These are phyloP conservation scores for Leucosporidium yakuticum DNA, from an alignment of 768 basidiomycete genomes.

Conservation along the genomic window DNA sequence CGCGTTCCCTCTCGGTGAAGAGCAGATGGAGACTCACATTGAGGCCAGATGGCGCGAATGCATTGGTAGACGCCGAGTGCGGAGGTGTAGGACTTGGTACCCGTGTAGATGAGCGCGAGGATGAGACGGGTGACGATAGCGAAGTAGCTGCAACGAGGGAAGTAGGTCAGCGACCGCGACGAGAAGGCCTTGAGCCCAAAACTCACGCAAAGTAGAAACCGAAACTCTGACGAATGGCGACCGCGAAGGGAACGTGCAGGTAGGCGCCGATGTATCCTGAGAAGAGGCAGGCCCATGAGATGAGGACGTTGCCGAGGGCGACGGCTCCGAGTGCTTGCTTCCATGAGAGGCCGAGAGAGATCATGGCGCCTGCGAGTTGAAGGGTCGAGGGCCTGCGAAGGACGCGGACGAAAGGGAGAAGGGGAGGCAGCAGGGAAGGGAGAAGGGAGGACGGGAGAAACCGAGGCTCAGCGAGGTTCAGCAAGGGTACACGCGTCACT, in stretches of 20 bases:
- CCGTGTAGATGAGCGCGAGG: slow-evolving; percentile 9
- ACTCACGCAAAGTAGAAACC: slow-evolving; percentile 4
- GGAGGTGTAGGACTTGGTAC: background rate
- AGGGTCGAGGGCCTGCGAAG: background rate
- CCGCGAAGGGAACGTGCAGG: background rate
- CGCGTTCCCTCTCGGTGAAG: too few species aligned
- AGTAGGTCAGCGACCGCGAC: too few species aligned
- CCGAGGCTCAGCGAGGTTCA: background rate
- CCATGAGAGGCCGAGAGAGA: slow-evolving; percentile 2
- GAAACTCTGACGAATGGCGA: background rate
- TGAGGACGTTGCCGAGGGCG: slow-evolving; percentile 8
- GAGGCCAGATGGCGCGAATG: slow-evolving; percentile 76
- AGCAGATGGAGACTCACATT: slow-evolving; percentile 35
- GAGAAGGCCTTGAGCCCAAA: too few species aligned
- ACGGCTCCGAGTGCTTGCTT: slow-evolving; percentile 1
- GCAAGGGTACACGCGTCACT: background rate
- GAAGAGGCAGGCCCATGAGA: background rate
- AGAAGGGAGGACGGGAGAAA: background rate
- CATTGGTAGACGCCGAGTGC: background rate
- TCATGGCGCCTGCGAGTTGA: slow-evolving; percentile 11
- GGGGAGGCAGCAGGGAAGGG: background rate
- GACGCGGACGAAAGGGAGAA: background rate
- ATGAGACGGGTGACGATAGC: slow-evolving; percentile 5
- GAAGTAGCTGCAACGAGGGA: background rate
- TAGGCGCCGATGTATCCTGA: background rate